These are phyloP conservation scores for Cymbopogon flexuosus DNA, from an alignment of 202 grass and related monocot species.

Conservation along the genomic window DNA sequence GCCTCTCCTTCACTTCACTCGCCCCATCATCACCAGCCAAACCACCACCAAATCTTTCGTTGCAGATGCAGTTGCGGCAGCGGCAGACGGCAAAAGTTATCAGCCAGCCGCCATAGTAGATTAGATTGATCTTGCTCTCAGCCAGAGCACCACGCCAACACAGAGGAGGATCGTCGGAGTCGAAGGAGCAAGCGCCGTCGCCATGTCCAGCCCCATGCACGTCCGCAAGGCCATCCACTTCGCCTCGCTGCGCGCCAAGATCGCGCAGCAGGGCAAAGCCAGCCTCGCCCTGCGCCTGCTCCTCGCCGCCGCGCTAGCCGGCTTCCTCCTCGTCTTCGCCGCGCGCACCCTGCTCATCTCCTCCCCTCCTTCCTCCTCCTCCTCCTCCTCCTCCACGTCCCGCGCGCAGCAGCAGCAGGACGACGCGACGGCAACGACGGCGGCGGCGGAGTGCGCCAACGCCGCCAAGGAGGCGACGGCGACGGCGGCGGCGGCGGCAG, in stretches of 20 bases:
- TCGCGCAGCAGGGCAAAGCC: slow-evolving; percentile 40
- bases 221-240: slow-evolving; percentile 48
- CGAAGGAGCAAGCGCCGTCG: no score
- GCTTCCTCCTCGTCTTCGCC: slow-evolving; percentile 50
- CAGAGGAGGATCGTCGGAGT: no score
- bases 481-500: no score
- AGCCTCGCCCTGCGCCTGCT: slow-evolving; percentile 42
- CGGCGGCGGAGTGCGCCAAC: background rate
- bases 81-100: no score
- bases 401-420: background rate
- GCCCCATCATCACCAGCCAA: background rate
- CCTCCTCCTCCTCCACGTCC: background rate
- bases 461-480: no score
- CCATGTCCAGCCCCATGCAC: slow-evolving; percentile 53
- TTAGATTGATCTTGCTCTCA: no score
- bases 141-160: no score
- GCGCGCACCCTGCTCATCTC: slow-evolving; percentile 31
- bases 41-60: no score
- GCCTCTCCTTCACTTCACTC: background rate
- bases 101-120: no score
- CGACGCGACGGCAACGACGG: no score
- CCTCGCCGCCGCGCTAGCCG: slow-evolving; percentile 37
- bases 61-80: background rate
- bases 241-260: slow-evolving; percentile 57
- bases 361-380: background rate